Conservation (phyloP, 2,329 filamentous ascomycete species). For the Aspergillus sp. region DNA sequence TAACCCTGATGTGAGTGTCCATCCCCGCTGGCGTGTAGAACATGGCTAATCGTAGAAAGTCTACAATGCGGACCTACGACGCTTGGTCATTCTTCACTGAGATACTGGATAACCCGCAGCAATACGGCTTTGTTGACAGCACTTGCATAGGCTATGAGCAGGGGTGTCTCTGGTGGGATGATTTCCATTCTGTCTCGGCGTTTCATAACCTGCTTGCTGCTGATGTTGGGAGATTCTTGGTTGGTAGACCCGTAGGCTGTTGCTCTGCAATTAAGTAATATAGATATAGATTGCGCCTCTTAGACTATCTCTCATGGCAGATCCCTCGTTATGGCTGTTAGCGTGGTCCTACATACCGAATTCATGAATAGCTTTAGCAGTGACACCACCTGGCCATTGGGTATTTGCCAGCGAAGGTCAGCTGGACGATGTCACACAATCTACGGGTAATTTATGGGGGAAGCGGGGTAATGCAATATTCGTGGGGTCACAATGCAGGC, state of each 20-base stretch:
- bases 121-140: slow-evolving; percentile 3
- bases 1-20: background rate
- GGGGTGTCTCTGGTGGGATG: slow-evolving; percentile 9
- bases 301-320: too few species aligned
- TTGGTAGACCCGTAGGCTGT: background rate
- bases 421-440: too few species aligned
- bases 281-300: too few species aligned
- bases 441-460: too few species aligned
- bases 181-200: slow-evolving; percentile 2
- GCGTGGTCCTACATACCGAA: too few species aligned
- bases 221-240: background rate
- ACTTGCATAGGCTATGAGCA: background rate
- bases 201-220: slow-evolving; percentile 9
- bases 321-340: too few species aligned
- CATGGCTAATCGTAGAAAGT: background rate
- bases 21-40: background rate
- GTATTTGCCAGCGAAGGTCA: too few species aligned
- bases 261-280: too few species aligned
- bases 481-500: too few species aligned
- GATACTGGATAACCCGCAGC: background rate
- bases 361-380: too few species aligned
- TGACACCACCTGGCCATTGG: too few species aligned
- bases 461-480: too few species aligned
- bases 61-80: background rate
- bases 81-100: background rate